Conservation (phyloP, 164 flowering plant species). For the Sextonia rubra region DNA sequence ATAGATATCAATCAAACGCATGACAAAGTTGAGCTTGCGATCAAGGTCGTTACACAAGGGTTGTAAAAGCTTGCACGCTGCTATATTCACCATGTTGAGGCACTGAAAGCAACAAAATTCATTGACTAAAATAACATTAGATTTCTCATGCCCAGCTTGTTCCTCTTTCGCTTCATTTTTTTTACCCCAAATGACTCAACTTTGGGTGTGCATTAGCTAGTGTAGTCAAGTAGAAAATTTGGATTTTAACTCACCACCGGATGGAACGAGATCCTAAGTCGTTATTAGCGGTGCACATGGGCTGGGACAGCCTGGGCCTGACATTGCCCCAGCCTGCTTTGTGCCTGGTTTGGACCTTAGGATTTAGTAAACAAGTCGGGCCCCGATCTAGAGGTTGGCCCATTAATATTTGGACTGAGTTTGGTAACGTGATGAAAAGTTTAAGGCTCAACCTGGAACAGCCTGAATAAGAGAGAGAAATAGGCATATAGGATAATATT, state of each 20-base stretch:
- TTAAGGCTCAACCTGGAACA: too few species aligned
- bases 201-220: background rate
- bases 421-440: too few species aligned
- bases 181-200: background rate
- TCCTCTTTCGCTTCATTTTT: background rate
- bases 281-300: too few species aligned
- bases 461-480: too few species aligned
- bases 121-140: background rate
- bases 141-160: too few species aligned
- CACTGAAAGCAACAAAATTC: constrained; percentile 19
- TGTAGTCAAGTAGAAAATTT: background rate
- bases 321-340: too few species aligned
- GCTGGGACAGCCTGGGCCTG: too few species aligned
- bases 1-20: constrained; percentile 50
- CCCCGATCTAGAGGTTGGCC: too few species aligned
- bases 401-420: too few species aligned
- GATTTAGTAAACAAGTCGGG: too few species aligned
- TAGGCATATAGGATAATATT: too few species aligned
- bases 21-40: constrained; percentile 33
- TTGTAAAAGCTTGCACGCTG: constrained; percentile 32
- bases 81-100: constrained; percentile 31
- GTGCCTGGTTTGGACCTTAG: too few species aligned
- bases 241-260: background rate
- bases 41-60: constrained; percentile 22
- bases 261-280: background rate